A percentile compares a stretch with the other conserved stretches of the same genome.
Evolutionary conservation across 352 stramenopile species (phyloP).

Genomic region (Phytopythium chamaehyphon): DNA sequence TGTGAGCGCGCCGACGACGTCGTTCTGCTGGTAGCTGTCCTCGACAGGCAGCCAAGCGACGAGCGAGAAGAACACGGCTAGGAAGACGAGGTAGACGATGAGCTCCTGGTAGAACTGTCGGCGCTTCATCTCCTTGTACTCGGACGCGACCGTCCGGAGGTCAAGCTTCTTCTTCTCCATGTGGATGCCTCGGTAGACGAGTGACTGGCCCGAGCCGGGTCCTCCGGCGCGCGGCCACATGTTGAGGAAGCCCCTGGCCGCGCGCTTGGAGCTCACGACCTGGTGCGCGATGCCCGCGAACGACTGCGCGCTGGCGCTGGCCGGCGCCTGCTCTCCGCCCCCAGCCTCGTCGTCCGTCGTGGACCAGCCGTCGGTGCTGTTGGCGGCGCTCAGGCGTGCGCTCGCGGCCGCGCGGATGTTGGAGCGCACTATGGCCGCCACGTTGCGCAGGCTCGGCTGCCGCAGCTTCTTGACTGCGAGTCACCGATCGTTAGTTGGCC

Average conservation of each 20-base stretch:
- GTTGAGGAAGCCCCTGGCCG: constrained; percentile 59
- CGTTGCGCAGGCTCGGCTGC: constrained; percentile 55
- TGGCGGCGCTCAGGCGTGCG: constrained; percentile 5
- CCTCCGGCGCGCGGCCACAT: constrained; percentile 61
- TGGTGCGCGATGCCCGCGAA: constrained; percentile 77
- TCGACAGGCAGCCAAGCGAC: constrained; percentile 76
- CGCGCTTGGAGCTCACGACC: constrained; percentile 66
- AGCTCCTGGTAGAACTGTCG: constrained; percentile 88
- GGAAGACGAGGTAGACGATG: constrained; percentile 79
- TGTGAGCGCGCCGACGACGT: constrained; percentile 71
- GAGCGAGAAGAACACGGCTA: constrained; percentile 74
- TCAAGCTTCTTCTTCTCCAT: constrained; percentile 91
- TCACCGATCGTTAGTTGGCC: background rate
- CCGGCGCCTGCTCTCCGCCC: constrained; percentile 3
- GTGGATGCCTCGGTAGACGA: constrained; percentile 81
- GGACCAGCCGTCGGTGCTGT: constrained; percentile 1
- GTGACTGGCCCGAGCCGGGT: constrained; percentile 22
- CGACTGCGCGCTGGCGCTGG: constrained; percentile 21
- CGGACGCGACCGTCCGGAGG: constrained; percentile 56
- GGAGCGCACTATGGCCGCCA: constrained; percentile 56
- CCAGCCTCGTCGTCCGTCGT: constrained; percentile 3
- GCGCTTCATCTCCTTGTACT: constrained; percentile 88
- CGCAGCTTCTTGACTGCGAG: constrained; percentile 26
- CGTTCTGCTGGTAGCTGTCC: constrained; percentile 82
- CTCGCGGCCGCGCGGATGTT: constrained; percentile 33